These are phyloP conservation scores for Aureobasidium lini DNA, from an alignment of 2,329 filamentous ascomycete genomes.

Conservation along the genomic window DNA sequence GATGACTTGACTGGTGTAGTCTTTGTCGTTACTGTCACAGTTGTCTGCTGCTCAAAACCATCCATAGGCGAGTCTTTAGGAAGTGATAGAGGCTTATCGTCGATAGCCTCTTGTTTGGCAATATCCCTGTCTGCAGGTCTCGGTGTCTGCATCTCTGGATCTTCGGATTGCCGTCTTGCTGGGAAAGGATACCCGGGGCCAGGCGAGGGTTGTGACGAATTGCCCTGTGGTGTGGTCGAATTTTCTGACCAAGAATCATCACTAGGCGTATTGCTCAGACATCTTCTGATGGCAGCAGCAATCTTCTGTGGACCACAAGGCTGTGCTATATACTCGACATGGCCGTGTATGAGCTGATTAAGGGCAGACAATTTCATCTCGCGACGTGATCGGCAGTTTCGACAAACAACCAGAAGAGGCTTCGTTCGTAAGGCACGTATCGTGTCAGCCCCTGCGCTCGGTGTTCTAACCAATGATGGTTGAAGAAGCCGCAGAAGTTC, in stretches of 20 bases:
- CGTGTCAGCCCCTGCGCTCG: not conserved
- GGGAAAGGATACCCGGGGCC: not conserved
- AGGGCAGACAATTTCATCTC: constrained; percentile 1
- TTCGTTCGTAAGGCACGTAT: not conserved
- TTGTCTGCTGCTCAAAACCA: not conserved
- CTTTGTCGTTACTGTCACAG: not conserved
- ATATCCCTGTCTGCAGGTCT: not conserved
- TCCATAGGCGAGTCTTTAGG: constrained; percentile 5
- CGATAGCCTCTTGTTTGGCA: not conserved
- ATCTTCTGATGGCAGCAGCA: constrained; percentile 2
- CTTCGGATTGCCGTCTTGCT: not conserved
- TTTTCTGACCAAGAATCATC: constrained; percentile 1
- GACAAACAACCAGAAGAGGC: constrained; percentile 13
- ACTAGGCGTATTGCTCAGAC: not conserved
- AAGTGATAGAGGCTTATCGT: not conserved
- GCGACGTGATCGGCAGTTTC: constrained; percentile 4
- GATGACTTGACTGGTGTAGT: not conserved
- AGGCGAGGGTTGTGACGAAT: not conserved
- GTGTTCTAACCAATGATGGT: not conserved
- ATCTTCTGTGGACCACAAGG: constrained; percentile 14
- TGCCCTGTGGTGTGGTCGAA: not conserved
- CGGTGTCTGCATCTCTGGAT: not conserved
- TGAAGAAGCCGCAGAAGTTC: not conserved
- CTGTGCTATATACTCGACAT: constrained; percentile 13
- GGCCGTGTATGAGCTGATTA: not conserved